phyloP scores from a whole-genome alignment of 768 basidiomycete genomes.

The Leccinum aurantiacum region DNA sequence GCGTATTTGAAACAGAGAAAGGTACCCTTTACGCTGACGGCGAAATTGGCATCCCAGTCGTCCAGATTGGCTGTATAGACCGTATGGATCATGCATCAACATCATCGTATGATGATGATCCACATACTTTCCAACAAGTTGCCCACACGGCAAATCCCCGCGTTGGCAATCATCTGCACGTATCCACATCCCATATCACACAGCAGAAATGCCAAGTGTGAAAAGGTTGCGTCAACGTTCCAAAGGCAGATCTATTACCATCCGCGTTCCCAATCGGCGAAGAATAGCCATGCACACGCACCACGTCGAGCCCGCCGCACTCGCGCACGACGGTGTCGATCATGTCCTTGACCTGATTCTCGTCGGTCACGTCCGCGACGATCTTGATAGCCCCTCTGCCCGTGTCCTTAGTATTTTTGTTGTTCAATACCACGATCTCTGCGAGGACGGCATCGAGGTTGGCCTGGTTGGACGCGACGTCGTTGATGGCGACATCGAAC shows the following conservation, averaged over 20 bases:
- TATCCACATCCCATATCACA: not conserved
- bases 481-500: conserved; percentile 50
- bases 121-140: conserved; percentile 8
- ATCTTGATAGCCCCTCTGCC: not conserved
- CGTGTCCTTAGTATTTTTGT: not conserved
- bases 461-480: conserved; percentile 25
- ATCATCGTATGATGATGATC: not conserved
- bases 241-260: not conserved
- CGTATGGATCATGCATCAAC: not conserved
- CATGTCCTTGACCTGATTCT: conserved; percentile 16
- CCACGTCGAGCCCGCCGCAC: conserved; percentile 14
- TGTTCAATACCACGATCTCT: not conserved
- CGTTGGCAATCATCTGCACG: conserved; percentile 17
- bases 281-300: conserved; percentile 6
- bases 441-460: conserved; percentile 5
- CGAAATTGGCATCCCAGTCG: conserved; percentile 29
- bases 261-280: not conserved
- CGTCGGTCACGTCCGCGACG: conserved; percentile 3
- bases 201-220: not conserved
- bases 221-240: not conserved
- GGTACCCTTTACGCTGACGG: conserved; percentile 16
- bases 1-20: conserved; percentile 28
- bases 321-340: conserved; percentile 6
- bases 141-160: conserved; percentile 9
- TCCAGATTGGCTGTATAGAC: conserved; percentile 11